Evolutionary conservation across 192 early-diverging fungal genomes (phyloP).

Genomic region (Mortierella hygrophila): DNA sequence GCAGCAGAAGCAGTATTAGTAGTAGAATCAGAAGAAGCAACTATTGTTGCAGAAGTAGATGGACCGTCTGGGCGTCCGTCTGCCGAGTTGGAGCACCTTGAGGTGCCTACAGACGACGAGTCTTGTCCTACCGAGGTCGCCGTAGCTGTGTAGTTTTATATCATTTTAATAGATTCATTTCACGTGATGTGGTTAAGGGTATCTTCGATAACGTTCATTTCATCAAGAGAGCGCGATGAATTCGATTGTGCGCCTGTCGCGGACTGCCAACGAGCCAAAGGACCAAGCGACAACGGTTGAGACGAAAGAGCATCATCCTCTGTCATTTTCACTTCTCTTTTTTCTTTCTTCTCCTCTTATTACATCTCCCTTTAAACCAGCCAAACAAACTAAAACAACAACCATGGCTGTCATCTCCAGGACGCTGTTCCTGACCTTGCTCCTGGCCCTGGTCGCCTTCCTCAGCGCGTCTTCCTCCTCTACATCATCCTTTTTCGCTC

Average conservation of each 20-base stretch:
- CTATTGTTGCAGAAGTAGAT: not conserved
- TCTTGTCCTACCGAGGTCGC: not conserved
- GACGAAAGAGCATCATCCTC: too few relatives aligned
- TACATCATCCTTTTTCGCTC: slow-evolving; percentile 11
- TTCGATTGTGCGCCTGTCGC: not conserved
- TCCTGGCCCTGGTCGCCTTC: slow-evolving; percentile 17
- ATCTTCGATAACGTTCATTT: not conserved
- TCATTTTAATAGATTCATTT: too few relatives aligned
- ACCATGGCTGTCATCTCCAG: slow-evolving; percentile 35
- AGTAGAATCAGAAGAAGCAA: not conserved
- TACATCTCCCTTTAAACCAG: not conserved
- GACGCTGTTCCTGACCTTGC: slow-evolving; percentile 26
- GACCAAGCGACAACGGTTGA: not conserved
- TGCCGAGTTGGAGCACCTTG: not conserved
- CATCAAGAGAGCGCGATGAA: too few relatives aligned
- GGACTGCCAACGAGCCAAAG: not conserved
- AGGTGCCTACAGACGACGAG: not conserved
- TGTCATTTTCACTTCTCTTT: not conserved
- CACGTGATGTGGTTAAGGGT: not conserved
- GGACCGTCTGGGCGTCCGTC: not conserved
- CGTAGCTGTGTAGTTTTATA: not conserved
- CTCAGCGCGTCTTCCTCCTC: not conserved
- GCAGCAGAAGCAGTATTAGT: too few relatives aligned
- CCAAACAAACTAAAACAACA: not conserved
- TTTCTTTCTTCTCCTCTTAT: not conserved